These are phyloP conservation scores for Podaxis sp. DNA, from an alignment of 768 basidiomycete species.

Conservation along the genomic window DNA sequence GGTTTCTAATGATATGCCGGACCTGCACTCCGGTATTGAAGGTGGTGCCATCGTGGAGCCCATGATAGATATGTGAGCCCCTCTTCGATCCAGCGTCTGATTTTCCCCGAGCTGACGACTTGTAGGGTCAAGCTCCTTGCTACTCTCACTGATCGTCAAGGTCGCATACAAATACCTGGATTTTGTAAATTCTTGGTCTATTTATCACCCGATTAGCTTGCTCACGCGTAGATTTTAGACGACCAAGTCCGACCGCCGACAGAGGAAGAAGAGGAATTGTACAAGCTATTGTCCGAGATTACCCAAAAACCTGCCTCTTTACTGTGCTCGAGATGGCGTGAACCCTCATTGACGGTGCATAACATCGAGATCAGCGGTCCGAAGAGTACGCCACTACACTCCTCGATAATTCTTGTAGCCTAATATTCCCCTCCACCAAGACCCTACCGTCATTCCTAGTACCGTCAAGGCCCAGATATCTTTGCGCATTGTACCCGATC, in stretches of 20 bases:
- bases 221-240: conserved; percentile 41
- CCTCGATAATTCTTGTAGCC: neutral
- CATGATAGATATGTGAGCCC: conserved; percentile 84
- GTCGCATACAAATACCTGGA: conserved; percentile 66
- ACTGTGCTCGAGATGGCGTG: conserved; percentile 81
- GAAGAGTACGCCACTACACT: conserved; percentile 52
- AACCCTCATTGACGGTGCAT: conserved; percentile 89
- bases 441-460: conserved; percentile 87
- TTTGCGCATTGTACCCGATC: conserved; percentile 93
- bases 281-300: conserved; percentile 66
- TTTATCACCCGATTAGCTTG: neutral
- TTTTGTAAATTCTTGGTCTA: conserved; percentile 65
- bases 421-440: conserved; percentile 32
- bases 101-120: neutral
- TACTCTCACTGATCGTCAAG: conserved; percentile 58
- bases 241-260: conserved; percentile 73
- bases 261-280: conserved; percentile 64
- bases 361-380: conserved; percentile 82
- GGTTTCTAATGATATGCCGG: conserved; percentile 73
- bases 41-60: conserved; percentile 89
- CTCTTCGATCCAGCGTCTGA: neutral
- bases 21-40: conserved; percentile 92
- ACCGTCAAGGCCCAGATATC: conserved; percentile 84
- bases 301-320: conserved; percentile 67
- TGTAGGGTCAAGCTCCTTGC: conserved; percentile 76